A percentile compares a stretch with the other conserved stretches of the same genome.
Conservation (phyloP, 805 yeast species). For the Tetrapisispora arboricola region DNA sequence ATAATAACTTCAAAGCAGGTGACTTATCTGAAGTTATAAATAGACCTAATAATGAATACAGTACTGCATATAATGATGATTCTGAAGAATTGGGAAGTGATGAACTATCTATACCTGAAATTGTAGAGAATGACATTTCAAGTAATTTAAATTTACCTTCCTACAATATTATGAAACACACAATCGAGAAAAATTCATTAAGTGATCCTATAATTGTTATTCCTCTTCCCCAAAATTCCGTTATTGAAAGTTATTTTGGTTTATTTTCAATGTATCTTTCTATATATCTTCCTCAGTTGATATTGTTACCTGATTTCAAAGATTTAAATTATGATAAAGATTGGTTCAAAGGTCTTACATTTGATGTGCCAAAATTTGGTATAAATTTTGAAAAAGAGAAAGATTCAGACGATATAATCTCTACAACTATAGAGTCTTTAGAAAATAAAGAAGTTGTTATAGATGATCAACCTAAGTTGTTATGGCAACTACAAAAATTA, state of each 20-base stretch:
- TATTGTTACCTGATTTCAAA: slow-evolving; percentile 18
- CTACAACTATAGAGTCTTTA: slow-evolving; percentile 5
- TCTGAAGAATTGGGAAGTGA: neutral
- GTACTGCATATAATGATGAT: neutral
- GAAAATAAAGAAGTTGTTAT: slow-evolving; percentile 5
- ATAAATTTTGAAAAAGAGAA: slow-evolving; percentile 6
- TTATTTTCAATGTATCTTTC: slow-evolving; percentile 17
- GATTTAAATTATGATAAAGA: slow-evolving; percentile 15
- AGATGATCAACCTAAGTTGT: slow-evolving; percentile 17
- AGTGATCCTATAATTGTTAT: slow-evolving; percentile 19
- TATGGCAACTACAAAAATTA: slow-evolving; percentile 24
- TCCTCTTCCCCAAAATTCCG: slow-evolving; percentile 18
- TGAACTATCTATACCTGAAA: neutral
- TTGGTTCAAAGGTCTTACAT: slow-evolving; percentile 19
- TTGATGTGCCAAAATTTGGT: slow-evolving; percentile 7
- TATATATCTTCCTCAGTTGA: slow-evolving; percentile 16
- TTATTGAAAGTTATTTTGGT: slow-evolving; percentile 24
- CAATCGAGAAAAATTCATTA: neutral
- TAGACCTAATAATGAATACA: neutral
- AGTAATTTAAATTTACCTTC: neutral
- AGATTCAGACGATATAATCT: neutral
- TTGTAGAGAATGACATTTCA: slow-evolving; percentile 1
- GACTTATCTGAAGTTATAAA: slow-evolving; percentile 4
- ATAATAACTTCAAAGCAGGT: neutral
- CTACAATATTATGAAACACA: slow-evolving; percentile 2